Conservation (phyloP, 495 filamentous ascomycete genomes). For the Hypoxylon fragiforme region DNA sequence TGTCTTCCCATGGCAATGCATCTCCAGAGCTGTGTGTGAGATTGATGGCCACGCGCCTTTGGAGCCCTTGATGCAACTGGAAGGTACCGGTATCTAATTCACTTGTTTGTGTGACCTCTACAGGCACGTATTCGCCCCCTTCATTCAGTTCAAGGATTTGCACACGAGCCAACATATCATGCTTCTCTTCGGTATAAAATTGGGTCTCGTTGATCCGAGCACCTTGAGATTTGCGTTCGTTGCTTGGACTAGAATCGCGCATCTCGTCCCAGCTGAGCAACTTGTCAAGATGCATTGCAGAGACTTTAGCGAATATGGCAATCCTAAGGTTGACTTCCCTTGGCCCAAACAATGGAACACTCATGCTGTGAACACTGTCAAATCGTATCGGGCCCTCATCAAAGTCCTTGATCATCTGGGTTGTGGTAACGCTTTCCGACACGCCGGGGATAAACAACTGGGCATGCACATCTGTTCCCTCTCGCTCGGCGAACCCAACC, state of each 20-base stretch:
- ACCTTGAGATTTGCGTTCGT: constrained; percentile 61
- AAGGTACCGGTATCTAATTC: constrained; percentile 83
- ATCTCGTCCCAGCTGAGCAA: constrained; percentile 99
- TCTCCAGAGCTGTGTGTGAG: constrained; percentile 88
- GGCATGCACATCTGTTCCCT: constrained; percentile 93
- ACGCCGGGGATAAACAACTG: constrained; percentile 93
- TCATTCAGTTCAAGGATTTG: constrained; percentile 92
- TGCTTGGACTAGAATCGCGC: constrained; percentile 66
- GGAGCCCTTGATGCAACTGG: constrained; percentile 93
- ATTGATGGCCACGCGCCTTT: constrained; percentile 83
- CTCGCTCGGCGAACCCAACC: constrained; percentile 92
- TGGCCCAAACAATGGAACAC: constrained; percentile 83
- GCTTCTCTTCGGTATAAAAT: constrained; percentile 88
- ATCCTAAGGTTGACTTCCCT: constrained; percentile 76
- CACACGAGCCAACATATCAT: constrained; percentile 85
- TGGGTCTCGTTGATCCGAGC: constrained; percentile 86
- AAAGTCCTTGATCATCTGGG: constrained; percentile 91
- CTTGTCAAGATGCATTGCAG: constrained; percentile 93
- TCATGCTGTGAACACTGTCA: constrained; percentile 98
- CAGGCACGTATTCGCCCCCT: constrained; percentile 85
- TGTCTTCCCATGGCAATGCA: constrained; percentile 81
- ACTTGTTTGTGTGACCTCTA: constrained; percentile 85
- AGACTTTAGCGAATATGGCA: constrained; percentile 91
- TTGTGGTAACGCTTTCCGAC: constrained; percentile 91
- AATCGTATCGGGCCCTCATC: constrained; percentile 94